These are phyloP conservation scores for Ophiostoma quercus DNA, from an alignment of 2,329 filamentous ascomycete genomes.

Conservation along the genomic window DNA sequence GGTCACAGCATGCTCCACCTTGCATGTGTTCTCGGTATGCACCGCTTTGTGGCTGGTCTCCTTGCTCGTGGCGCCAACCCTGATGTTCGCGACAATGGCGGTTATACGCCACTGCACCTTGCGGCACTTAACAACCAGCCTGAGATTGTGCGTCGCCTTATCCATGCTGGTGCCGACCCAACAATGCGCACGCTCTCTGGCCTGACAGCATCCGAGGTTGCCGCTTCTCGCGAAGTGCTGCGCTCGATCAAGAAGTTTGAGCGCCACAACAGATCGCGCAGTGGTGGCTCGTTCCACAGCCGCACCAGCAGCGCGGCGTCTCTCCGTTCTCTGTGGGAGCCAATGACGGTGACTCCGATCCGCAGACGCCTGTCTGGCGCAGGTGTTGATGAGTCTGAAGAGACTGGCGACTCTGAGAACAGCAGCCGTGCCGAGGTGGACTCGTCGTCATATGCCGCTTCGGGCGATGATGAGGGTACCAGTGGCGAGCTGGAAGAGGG, in stretches of 20 bases:
- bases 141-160: slow-evolving; percentile 70
- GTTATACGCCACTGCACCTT: slow-evolving; percentile 77
- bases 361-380: slow-evolving; percentile 17
- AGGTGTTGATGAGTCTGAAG: slow-evolving; percentile 8
- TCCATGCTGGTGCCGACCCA: slow-evolving; percentile 67
- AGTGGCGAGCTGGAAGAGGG: slow-evolving; percentile 27
- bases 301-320: slow-evolving; percentile 63
- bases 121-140: slow-evolving; percentile 70
- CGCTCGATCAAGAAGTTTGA: slow-evolving; percentile 58
- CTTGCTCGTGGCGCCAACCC: slow-evolving; percentile 73
- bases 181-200: slow-evolving; percentile 64
- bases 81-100: slow-evolving; percentile 68
- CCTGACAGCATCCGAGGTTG: slow-evolving; percentile 65
- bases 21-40: slow-evolving; percentile 68
- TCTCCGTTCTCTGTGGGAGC: slow-evolving; percentile 62
- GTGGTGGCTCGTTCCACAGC: slow-evolving; percentile 56
- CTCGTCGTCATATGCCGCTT: slow-evolving; percentile 25
- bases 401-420: slow-evolving; percentile 2
- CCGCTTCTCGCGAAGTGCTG: slow-evolving; percentile 59
- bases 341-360: slow-evolving; percentile 29
- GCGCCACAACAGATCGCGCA: slow-evolving; percentile 60
- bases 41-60: slow-evolving; percentile 69
- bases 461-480: slow-evolving; percentile 21
- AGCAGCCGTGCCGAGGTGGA: slow-evolving; percentile 25
- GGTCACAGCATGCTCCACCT: slow-evolving; percentile 79